Evolutionary conservation across 768 basidiomycete genomes (phyloP), one percentile per base, ranked within the genome.

Genomic region (Pisolithus albus): DNA sequence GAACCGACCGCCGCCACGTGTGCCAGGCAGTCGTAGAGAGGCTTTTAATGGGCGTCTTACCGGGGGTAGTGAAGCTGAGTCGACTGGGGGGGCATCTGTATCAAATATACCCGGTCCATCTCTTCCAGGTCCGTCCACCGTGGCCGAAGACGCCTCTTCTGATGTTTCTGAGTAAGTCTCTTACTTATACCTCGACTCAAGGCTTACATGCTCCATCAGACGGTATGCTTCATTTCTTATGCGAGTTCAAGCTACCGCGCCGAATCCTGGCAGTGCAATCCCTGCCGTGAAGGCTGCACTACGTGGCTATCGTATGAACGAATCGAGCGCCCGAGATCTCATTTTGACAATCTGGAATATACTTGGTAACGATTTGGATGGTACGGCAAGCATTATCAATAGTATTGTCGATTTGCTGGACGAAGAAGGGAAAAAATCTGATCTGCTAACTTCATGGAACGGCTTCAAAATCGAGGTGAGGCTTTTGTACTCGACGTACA

Each of bases 311-410:
- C 78, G 81, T 23, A 66, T 76, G 2, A 82, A 82, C 39, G 94
- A 99, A 64, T 80, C 82, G 8, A 81, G 79, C 38, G 88, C 92
- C 2, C 76, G 83, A 4, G 95, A 95, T 66, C 75, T 97, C 55
- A 84, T 97, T 47, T 84, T 84, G 38, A 94, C 89, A 0, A 74
- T 94, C n/a, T 95, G 84, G 84, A 88, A 84, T 62, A 76, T 87
- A 34, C 69, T 88, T 10, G 83, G 85, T 50, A 66, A 74, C 15
- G 72, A 82, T 54, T 64, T 87, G 19, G 92, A 96, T 47, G 75
- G 81, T 28, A 88, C 90, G 0, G 84, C 83, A 0, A 82, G 85
- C 54, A 77, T 89, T 32, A 73, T 92, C 41, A 86, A 84, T 53
- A 72, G 78, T 2, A 73, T 89, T 32, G 81, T 92, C 5, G 91